Evolutionary conservation across 1,139 yeast genomes (phyloP), one percentile per base, ranked within the genome.

Genomic region (Kurtzmaniella quercitrusa): DNA sequence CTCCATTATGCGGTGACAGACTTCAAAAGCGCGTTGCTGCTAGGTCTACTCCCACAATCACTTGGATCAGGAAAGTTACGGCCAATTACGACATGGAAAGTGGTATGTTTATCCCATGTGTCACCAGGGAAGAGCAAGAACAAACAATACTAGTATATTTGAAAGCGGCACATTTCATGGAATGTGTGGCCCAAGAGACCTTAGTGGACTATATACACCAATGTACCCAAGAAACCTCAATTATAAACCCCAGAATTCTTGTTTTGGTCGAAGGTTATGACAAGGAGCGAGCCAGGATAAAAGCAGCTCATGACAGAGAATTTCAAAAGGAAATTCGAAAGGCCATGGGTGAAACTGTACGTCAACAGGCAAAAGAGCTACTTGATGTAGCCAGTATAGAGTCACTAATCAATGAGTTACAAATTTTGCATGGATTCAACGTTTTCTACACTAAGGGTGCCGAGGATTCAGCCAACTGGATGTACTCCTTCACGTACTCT

Each of bases 31-130:
- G 19, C 6, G 26, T 42, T 3, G n/a, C 18, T 8, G 35, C 40
- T 3, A 45, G 33, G 44, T 55, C 53, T 5, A 19, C 57, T 3
- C 74, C 75, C 0, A 41, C 65, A 8, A 59, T 71, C 5, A 50
- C 49, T 36, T 72, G 76, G 76, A 61, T 57, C 43, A 52, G 78
- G 9, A 52, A 55, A 20, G 57, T 65, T 3, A 58, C 48, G 21
- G 68, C 82, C 1, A 52, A 57, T 1, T 81, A 78, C 53, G 74
- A 76, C 50, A 50, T 61, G 15, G 56, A 52, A 2, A 63, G 65
- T 37, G 85, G 80, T 48, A 53, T 73, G 0, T 84, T 80, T 48
- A 67, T 77, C 7, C 89, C 91, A 0, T 66, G 77, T 42, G 62
- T 57, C 0, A 60, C 70, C 0, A 61, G 56, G 26, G 57, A 68